phyloP scores from a whole-genome alignment of 2,329 filamentous ascomycete species.

The Monilinia fructicola region DNA sequence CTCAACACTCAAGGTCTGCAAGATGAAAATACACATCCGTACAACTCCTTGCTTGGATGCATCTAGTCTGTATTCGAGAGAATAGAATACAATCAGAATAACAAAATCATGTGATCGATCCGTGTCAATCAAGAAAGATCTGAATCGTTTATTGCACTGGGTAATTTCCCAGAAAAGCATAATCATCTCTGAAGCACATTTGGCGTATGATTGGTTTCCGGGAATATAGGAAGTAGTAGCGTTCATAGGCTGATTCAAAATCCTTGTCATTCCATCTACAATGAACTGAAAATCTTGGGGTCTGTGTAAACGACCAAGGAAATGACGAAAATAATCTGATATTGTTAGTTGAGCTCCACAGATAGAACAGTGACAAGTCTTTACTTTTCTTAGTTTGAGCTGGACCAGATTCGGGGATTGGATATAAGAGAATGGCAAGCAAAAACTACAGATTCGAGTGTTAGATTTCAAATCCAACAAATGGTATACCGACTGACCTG shows the following conservation, averaged over 20 bases:
- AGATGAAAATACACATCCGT: constrained; percentile 93
- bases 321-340: constrained; percentile 80
- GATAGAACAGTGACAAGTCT: background rate
- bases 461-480: background rate
- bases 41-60: constrained; percentile 87
- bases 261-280: constrained; percentile 88
- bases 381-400: constrained; percentile 66
- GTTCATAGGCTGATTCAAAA: constrained; percentile 89
- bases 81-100: constrained; percentile 86
- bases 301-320: constrained; percentile 74
- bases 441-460: constrained; percentile 59
- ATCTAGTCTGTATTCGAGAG: constrained; percentile 84
- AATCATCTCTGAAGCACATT: constrained; percentile 92
- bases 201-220: constrained; percentile 72
- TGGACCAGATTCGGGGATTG: constrained; percentile 74
- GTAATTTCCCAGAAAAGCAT: constrained; percentile 97
- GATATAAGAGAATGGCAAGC: constrained; percentile 81
- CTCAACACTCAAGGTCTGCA: constrained; percentile 94
- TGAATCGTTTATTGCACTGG: constrained; percentile 96
- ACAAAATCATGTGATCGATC: constrained; percentile 91
- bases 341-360: constrained; percentile 23
- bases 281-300: constrained; percentile 98
- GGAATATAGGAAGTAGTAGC: constrained; percentile 86
- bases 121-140: constrained; percentile 95
- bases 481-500: constrained; percentile 43